Evolutionary conservation across 2,329 filamentous ascomycete species (phyloP).

Genomic region (Cladosporium phlei): DNA sequence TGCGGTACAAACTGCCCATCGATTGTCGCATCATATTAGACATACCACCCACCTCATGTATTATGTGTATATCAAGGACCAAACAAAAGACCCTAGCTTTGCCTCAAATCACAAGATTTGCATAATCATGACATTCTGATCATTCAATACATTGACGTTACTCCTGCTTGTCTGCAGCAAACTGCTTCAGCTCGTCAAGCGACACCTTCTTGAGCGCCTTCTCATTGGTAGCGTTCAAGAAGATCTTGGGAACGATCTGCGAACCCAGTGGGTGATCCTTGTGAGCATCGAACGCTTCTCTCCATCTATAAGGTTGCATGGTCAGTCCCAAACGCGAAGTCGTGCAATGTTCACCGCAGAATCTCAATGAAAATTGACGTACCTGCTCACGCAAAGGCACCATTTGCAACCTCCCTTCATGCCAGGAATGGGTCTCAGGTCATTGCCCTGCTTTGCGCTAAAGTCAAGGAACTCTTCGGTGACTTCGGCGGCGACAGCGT

Average conservation of each 20-base stretch:
- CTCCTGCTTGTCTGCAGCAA: slow-evolving; percentile 41
- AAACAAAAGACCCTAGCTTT: too few relatives aligned
- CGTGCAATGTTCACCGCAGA: too few relatives aligned
- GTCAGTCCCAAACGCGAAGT: neutral
- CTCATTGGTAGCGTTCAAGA: slow-evolving; percentile 50
- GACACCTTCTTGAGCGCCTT: slow-evolving; percentile 46
- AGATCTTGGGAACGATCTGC: slow-evolving; percentile 45
- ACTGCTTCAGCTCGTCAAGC: slow-evolving; percentile 47
- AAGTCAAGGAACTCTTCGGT: slow-evolving; percentile 60
- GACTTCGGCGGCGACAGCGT: slow-evolving; percentile 54
- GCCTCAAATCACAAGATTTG: too few relatives aligned
- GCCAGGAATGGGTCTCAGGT: slow-evolving; percentile 49
- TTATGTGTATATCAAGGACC: too few relatives aligned
- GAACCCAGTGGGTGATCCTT: slow-evolving; percentile 39
- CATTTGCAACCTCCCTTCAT: slow-evolving; percentile 57
- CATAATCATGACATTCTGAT: neutral
- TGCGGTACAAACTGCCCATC: too few relatives aligned
- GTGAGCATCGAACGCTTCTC: slow-evolving; percentile 55
- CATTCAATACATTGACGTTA: neutral
- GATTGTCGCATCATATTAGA: too few relatives aligned
- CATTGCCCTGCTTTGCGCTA: slow-evolving; percentile 54
- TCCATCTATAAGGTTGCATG: slow-evolving; percentile 26
- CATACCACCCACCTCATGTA: too few relatives aligned
- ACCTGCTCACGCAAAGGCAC: slow-evolving; percentile 58
- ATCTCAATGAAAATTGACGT: too few relatives aligned